A percentile compares a stretch with the other conserved stretches of the same genome.
Conservation (phyloP, 140 eudicot species). For the Cichorium intybus region DNA sequence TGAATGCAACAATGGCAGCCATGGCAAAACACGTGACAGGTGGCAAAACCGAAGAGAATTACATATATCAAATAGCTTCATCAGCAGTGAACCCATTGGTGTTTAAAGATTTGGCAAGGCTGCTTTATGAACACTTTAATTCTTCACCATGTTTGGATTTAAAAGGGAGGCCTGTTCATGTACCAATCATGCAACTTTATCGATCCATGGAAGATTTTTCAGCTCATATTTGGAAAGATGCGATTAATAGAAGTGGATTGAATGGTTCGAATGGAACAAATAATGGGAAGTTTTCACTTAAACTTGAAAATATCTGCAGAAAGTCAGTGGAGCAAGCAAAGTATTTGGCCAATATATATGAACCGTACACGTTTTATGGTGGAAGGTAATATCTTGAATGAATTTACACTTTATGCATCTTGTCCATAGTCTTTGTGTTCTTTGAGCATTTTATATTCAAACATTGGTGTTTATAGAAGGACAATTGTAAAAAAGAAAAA, state of each 20-base stretch:
- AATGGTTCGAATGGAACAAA: conserved; percentile 37
- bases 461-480: too few species aligned
- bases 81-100: conserved; percentile 92
- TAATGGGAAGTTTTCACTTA: conserved; percentile 47
- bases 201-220: conserved; percentile 88
- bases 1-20: conserved; percentile 94
- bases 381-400: conserved; percentile 66
- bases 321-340: conserved; percentile 93
- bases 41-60: conserved; percentile 58
- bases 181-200: conserved; percentile 73
- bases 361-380: conserved; percentile 92
- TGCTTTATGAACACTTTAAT: conserved; percentile 76
- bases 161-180: conserved; percentile 74
- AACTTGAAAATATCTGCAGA: conserved; percentile 71
- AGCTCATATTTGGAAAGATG: conserved; percentile 81
- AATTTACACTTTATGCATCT: not conserved
- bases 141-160: conserved; percentile 69
- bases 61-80: conserved; percentile 93
- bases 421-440: not conserved
- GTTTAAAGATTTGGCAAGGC: conserved; percentile 60
- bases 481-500: too few species aligned
- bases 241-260: conserved; percentile 52
- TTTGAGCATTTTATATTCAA: not conserved
- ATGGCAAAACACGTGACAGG: conserved; percentile 81
- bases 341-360: conserved; percentile 80